Conservation (phyloP, 2,329 filamentous ascomycete genomes). For the Beauveria sp. region DNA sequence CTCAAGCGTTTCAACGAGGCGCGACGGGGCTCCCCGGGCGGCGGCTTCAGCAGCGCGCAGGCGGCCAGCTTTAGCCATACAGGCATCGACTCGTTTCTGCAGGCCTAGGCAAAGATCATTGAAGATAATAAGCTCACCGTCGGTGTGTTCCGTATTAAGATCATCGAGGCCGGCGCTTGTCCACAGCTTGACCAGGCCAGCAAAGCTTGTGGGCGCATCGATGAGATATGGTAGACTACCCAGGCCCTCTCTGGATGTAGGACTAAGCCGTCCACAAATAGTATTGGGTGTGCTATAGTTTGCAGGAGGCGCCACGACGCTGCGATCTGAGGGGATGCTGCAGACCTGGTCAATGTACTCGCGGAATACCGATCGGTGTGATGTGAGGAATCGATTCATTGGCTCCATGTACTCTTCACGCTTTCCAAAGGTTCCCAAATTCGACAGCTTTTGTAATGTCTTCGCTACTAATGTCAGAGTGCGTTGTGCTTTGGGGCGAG, state of each 20-base stretch:
- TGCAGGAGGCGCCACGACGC: constrained; percentile 59
- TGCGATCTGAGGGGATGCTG: constrained; percentile 66
- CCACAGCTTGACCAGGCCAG: constrained; percentile 76
- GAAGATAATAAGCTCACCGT: constrained; percentile 48
- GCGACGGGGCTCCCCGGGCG: constrained; percentile 23
- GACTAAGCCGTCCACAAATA: constrained; percentile 74
- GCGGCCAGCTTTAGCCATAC: constrained; percentile 41
- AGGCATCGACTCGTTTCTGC: constrained; percentile 43
- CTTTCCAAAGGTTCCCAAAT: constrained; percentile 83
- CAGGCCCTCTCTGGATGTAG: constrained; percentile 80
- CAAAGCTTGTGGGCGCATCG: constrained; percentile 78
- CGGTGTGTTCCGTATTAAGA: constrained; percentile 22
- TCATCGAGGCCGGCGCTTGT: constrained; percentile 46
- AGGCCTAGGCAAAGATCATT: constrained; percentile 42
- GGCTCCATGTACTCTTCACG: constrained; percentile 99
- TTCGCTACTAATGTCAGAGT: constrained; percentile 91
- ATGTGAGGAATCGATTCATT: constrained; percentile 81
- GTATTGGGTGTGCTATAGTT: constrained; percentile 90
- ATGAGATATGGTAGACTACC: constrained; percentile 89
- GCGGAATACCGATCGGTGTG: constrained; percentile 73
- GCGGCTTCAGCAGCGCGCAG: constrained; percentile 31
- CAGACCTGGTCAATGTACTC: constrained; percentile 82
- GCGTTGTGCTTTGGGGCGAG: constrained; percentile 72
- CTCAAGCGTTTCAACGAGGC: constrained; percentile 42
- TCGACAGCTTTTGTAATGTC: constrained; percentile 81